Base-by-base conservation (phyloP, 108 stramenopile genomes). In the Cyclotella sp. region DNA sequence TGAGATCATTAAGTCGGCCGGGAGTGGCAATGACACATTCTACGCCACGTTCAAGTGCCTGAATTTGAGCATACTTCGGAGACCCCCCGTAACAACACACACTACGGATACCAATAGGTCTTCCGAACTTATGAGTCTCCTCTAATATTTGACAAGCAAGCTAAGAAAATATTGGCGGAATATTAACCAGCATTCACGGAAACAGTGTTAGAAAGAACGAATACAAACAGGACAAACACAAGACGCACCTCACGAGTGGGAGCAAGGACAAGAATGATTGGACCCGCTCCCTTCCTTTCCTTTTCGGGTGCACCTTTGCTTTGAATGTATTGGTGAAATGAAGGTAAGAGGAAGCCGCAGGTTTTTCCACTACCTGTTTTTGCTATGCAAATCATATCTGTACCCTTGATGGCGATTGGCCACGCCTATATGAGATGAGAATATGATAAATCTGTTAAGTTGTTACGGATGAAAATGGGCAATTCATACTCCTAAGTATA, bases 351-450 rank as follows among this genome's bases (percentile, higher is more conserved):
- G 85, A 99, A 99, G 13, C 96, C 99, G 45, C 94, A 96, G 24
- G 99, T 99, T 73, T 95, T 92, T 51, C 97, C 99, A 49, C 89
- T 91, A 22, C 99, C 99, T 10, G 99, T 99, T 77, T 99, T 98
- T 47, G 99, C 99, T 79, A 98, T 97, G 49, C 86, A 97, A 84
- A 99, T 99, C 73, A 99, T 82, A 85, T 99, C 99, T 11, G 85
- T 72, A 13, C 93, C 95, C 19, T 77, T 74, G 16, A 96, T 70
- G 24, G 96, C 98, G 67, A 98, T 92, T 41, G 98, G 98, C 88
- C 97, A 97, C 5, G 94, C 86, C 86, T 87, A 44, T 43, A 58
- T 11, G 22, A 58, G 24, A 49, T 16, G 47, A n/a, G 9, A 49
- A 49, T 49, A n/a, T 49, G 6, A 49, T 16, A 43, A 14, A 55